Conservation (phyloP, 768 basidiomycete genomes). For the Trametopsis cervina region DNA sequence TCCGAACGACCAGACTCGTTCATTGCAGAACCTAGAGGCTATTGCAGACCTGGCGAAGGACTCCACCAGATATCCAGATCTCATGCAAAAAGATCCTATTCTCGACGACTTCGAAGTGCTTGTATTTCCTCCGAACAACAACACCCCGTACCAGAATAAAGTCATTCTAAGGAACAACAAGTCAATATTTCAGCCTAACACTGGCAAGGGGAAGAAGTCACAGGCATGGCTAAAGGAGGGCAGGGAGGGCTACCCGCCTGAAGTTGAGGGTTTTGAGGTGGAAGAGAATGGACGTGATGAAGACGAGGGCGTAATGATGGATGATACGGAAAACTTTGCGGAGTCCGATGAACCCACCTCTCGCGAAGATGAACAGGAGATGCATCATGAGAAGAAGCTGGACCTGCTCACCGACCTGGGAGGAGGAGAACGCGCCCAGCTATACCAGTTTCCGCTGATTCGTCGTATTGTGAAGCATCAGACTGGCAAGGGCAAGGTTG, state of each 20-base stretch:
- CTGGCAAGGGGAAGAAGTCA: constrained; percentile 16
- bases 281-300: background rate
- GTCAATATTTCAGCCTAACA: constrained; percentile 47
- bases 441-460: constrained; percentile 37
- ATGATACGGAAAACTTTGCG: constrained; percentile 14
- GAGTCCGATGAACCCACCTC: constrained; percentile 11
- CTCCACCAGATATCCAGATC: constrained; percentile 38
- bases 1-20: background rate
- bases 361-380: constrained; percentile 14
- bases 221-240: constrained; percentile 1
- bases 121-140: constrained; percentile 45
- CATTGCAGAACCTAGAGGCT: background rate
- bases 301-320: constrained; percentile 21
- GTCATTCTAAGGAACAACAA: constrained; percentile 66
- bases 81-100: constrained; percentile 55
- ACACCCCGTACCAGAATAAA: constrained; percentile 50
- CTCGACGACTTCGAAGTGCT: constrained; percentile 53
- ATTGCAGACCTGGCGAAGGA: background rate
- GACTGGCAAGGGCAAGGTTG: constrained; percentile 90
- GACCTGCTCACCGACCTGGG: constrained; percentile 20
- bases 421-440: constrained; percentile 20
- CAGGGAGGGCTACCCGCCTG: constrained; percentile 23
- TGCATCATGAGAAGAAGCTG: background rate
- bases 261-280: constrained; percentile 9
- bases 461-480: constrained; percentile 70